phyloP scores from a whole-genome alignment of 345 rosid species.

The Populus alba region DNA sequence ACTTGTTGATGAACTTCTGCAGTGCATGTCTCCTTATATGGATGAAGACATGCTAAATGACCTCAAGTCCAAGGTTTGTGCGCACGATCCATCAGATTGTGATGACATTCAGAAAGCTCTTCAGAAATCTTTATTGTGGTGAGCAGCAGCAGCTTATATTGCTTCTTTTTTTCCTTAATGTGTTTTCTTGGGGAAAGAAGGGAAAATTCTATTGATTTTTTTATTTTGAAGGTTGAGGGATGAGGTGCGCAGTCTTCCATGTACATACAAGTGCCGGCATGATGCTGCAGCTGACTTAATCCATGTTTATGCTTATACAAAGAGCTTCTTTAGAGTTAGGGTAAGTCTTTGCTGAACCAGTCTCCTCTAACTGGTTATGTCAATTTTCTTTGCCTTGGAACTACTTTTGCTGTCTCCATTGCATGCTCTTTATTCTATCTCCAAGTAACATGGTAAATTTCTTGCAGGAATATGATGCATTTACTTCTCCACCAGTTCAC shows the following conservation, averaged over 20 bases:
- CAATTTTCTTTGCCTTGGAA: background rate
- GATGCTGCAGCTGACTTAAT: conserved; percentile 99
- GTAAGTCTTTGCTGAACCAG: conserved; percentile 37
- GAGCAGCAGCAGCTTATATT: conserved; percentile 32
- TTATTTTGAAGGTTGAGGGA: conserved; percentile 78
- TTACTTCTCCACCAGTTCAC: conserved; percentile 81
- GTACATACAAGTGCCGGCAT: conserved; percentile 88
- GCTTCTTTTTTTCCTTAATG: conserved; percentile 2
- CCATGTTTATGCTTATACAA: conserved; percentile 87
- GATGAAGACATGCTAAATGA: conserved; percentile 59
- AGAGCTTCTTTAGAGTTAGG: conserved; percentile 72
- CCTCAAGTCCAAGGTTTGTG: conserved; percentile 65
- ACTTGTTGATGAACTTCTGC: conserved; percentile 83
- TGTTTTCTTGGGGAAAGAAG: conserved; percentile 1
- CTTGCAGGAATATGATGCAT: conserved; percentile 66
- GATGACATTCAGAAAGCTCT: conserved; percentile 64
- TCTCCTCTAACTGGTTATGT: background rate
- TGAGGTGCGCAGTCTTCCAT: conserved; percentile 79
- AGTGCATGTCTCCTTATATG: conserved; percentile 69
- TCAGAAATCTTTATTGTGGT: conserved; percentile 90
- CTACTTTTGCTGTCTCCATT: background rate
- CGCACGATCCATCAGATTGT: conserved; percentile 68
- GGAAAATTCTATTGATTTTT: conserved; percentile 4
- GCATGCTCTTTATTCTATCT: conserved; percentile 7
- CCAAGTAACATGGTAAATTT: conserved; percentile 7